Percentiles rank a stretch among this genome's conserved stretches.
Conservation (phyloP, 495 filamentous ascomycete genomes). For the Penicillium paxilli region DNA sequence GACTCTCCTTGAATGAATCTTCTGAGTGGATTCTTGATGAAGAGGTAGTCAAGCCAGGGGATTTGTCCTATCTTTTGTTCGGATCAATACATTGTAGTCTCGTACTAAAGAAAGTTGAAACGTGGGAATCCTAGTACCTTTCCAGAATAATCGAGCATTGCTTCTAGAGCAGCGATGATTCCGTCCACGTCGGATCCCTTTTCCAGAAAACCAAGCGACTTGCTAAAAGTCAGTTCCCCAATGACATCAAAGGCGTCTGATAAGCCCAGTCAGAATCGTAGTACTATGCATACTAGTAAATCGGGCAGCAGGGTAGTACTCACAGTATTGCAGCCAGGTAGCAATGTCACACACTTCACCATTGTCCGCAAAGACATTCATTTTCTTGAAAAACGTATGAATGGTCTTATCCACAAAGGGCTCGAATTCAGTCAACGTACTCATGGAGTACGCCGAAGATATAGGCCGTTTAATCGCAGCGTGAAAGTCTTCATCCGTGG, state of each 20-base stretch:
- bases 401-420: conserved; percentile 37
- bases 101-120: no score
- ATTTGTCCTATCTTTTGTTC: conserved; percentile 46
- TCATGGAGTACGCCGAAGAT: conserved; percentile 37
- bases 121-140: conserved; percentile 1
- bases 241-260: conserved; percentile 48
- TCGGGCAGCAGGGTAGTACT: not conserved
- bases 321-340: conserved; percentile 43
- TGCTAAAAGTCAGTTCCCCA: conserved; percentile 35
- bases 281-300: conserved; percentile 8
- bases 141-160: conserved; percentile 19
- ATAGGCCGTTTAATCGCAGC: conserved; percentile 40
- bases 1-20: conserved; percentile 33
- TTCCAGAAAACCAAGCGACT: conserved; percentile 41
- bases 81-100: not conserved
- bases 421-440: conserved; percentile 36
- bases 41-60: conserved; percentile 48
- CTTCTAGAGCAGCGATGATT: conserved; percentile 24
- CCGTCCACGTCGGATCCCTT: conserved; percentile 35
- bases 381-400: conserved; percentile 26
- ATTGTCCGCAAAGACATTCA: conserved; percentile 34
- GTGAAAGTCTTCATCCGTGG: conserved; percentile 41
- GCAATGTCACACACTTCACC: conserved; percentile 35
- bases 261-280: no score
- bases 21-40: conserved; percentile 52